Evolutionary conservation across 495 filamentous ascomycete species (phyloP).

Genomic region (Trypethelium eluteriae): DNA sequence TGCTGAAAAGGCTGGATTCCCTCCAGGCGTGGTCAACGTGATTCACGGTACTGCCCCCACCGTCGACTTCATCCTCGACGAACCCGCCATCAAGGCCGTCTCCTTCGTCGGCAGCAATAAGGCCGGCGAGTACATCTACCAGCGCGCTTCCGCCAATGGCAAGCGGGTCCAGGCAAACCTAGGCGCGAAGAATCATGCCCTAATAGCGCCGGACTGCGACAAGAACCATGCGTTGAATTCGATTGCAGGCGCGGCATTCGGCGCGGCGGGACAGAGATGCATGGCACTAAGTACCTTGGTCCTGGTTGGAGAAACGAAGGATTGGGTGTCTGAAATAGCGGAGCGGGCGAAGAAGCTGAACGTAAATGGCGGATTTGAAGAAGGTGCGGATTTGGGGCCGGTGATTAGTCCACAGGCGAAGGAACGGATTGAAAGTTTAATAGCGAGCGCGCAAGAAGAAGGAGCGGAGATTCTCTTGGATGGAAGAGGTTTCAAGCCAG

Average conservation of each 20-base stretch:
- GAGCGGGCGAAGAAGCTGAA: constrained; percentile 84
- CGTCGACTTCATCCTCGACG: constrained; percentile 96
- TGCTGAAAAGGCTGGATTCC: constrained; percentile 84
- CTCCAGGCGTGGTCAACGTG: constrained; percentile 87
- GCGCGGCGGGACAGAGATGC: constrained; percentile 92
- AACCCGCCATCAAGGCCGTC: constrained; percentile 94
- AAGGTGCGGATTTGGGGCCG: constrained; percentile 89
- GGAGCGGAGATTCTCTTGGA: constrained; percentile 94
- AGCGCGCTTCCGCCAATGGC: constrained; percentile 82
- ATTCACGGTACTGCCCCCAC: constrained; percentile 85
- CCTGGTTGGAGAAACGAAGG: constrained; percentile 87
- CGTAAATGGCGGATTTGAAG: constrained; percentile 91
- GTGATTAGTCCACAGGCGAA: constrained; percentile 92
- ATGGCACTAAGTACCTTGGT: constrained; percentile 95
- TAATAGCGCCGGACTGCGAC: constrained; percentile 90
- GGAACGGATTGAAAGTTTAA: constrained; percentile 79
- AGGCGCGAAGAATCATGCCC: constrained; percentile 97
- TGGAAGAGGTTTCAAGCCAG: constrained; percentile 76
- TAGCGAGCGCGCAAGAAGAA: constrained; percentile 82
- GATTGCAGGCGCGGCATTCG: constrained; percentile 90
- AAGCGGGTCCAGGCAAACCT: constrained; percentile 95
- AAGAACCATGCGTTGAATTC: constrained; percentile 96
- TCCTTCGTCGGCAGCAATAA: constrained; percentile 95
- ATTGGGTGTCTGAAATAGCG: constrained; percentile 85
- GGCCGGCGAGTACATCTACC: constrained; percentile 95